These are phyloP conservation scores for Flaveria linearis DNA, from an alignment of 129 eudicot species.

Conservation along the genomic window DNA sequence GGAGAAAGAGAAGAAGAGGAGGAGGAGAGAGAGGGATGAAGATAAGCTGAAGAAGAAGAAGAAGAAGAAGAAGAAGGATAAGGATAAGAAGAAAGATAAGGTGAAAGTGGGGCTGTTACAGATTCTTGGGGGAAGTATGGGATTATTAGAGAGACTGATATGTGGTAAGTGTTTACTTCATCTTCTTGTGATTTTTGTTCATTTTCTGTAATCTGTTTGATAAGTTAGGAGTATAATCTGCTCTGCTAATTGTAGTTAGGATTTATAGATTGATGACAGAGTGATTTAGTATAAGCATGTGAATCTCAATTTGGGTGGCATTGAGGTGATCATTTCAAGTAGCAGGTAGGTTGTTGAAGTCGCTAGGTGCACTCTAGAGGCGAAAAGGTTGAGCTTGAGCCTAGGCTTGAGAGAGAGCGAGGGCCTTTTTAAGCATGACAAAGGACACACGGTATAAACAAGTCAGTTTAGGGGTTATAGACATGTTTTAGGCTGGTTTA, in stretches of 20 bases:
- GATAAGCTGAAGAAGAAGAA: slow-evolving; percentile 36
- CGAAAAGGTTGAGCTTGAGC: no score
- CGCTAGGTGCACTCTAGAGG: no score
- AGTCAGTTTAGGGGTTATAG: neutral
- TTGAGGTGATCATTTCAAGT: no score
- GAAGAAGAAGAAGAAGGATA: slow-evolving; percentile 44
- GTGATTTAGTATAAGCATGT: neutral
- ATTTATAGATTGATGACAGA: neutral
- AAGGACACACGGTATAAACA: neutral
- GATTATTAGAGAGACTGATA: slow-evolving; percentile 77
- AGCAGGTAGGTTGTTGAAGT: no score
- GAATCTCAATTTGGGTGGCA: neutral
- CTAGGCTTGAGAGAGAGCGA: no score
- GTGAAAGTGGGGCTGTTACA: slow-evolving; percentile 71
- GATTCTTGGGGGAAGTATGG: slow-evolving; percentile 94
- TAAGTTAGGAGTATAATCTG: neutral
- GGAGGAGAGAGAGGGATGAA: slow-evolving; percentile 33
- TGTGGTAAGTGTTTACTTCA: slow-evolving; percentile 60
- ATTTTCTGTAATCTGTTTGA: neutral
- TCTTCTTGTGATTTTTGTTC: neutral
- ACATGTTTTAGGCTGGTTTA: neutral
- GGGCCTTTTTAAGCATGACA: neutral
- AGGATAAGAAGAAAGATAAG: slow-evolving; percentile 43
- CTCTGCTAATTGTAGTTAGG: neutral
- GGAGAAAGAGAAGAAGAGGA: slow-evolving; percentile 29